Conservation (phyloP, 768 basidiomycete species). For the Glaciozyma martinii region DNA sequence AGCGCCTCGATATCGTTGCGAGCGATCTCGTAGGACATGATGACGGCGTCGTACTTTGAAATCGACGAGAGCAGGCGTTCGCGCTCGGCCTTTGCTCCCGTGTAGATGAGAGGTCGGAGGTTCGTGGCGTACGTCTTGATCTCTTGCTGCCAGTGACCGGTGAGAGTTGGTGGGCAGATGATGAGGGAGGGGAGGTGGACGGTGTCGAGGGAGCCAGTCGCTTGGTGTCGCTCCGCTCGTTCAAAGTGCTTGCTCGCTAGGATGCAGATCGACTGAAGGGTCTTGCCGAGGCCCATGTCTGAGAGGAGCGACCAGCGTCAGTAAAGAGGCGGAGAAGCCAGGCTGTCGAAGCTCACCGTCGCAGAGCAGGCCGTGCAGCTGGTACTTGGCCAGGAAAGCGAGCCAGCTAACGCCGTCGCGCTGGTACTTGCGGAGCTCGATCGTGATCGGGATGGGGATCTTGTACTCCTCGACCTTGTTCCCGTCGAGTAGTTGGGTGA, state of each 20-base stretch:
- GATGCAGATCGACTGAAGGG: conserved; percentile 94
- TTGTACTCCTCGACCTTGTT: conserved; percentile 83
- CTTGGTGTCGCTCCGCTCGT: conserved; percentile 57
- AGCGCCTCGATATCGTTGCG: conserved; percentile 81
- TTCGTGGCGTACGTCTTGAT: conserved; percentile 83
- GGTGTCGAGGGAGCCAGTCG: conserved; percentile 61
- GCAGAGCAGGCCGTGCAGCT: conserved; percentile 92
- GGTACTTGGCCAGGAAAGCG: conserved; percentile 95
- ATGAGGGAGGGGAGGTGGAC: conserved; percentile 88
- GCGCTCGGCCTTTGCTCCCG: conserved; percentile 76
- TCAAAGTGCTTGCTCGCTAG: conserved; percentile 88
- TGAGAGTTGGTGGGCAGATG: conserved; percentile 91
- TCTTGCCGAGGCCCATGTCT: conserved; percentile 99
- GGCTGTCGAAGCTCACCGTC: conserved; percentile 56
- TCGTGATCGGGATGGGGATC: conserved; percentile 79
- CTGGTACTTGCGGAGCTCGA: conserved; percentile 92
- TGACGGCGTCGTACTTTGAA: conserved; percentile 71
- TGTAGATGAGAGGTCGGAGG: conserved; percentile 75
- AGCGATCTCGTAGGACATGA: conserved; percentile 95
- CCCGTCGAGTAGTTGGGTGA: conserved; percentile 88
- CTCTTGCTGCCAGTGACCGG: conserved; percentile 99
- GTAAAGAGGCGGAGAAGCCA: neutral
- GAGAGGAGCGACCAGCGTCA: neutral
- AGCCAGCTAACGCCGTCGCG: conserved; percentile 98
- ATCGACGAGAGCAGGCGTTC: conserved; percentile 57